Evolutionary conservation across 1,284 basidiomycete genomes (phyloP), one percentile per base, ranked within the genome.

Genomic region (Cutaneotrichosporon cutaneum): DNA sequence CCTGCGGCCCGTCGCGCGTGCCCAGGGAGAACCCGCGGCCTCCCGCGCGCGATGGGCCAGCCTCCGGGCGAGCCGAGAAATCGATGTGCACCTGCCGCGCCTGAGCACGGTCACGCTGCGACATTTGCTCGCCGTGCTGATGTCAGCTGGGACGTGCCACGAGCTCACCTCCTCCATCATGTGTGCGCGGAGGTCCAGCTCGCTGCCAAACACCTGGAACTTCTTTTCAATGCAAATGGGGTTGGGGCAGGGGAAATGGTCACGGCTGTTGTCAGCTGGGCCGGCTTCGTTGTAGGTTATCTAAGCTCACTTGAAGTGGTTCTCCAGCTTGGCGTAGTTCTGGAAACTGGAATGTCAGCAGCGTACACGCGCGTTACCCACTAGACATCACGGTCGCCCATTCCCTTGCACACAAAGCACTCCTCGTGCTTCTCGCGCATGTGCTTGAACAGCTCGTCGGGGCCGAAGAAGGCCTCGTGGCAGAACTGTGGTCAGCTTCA

Each of bases 371-470:
- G 16, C 18, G 22, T 18, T 2, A 86, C 90, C 77, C 75, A 95
- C 90, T 95, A 94, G 81, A 93, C 87, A 77, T 94, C 87, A 64
- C 85, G 82, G 51, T 92, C 74, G 5, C 88, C 92, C 60, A 87
- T 85, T 39, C 87, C 83, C 74, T 91, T 91, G 80, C 96, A 99
- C 32, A 99, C 82, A 72, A 96, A 96, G 77, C 96, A 99, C 74
- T 99, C 94, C 76, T 99, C 95, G 80, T 99, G 95, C 53, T 82
- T 83, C 73, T 94, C 89, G 51, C 94, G 86, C 89, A 97, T 94
- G 79, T 99, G 96, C 42, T 87, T 82, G 76, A 89, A 97, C n/a
- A 98, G 81, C 74, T 95, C 93, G 72, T 99, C 95, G 62, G 90
- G 88, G 32, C 88, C 83, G 77, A 95, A 97, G 83, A 90, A 95